Evolutionary conservation across 345 rosid genomes (phyloP), one percentile per base, ranked within the genome.

Genomic region (Linum lewisii): DNA sequence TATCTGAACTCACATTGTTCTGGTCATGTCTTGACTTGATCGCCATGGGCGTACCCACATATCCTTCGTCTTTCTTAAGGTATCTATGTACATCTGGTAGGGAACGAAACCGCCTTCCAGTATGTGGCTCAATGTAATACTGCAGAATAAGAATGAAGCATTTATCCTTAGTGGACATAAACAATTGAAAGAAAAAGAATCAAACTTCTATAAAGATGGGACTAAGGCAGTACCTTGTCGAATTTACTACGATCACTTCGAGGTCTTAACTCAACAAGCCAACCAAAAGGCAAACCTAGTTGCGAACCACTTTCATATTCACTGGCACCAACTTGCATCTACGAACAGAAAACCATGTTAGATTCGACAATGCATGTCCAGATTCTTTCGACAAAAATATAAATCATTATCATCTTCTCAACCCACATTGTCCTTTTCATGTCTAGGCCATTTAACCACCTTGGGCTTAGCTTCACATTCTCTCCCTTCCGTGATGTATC

Each of bases 221-320:
- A 4, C 34, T 29, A 29, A 29, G 4, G 34, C 38, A 25, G 34
- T 72, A 77, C 79, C 77, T 57, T 67, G 73, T 79, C 84, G 61
- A 69, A 21, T 1, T 19, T 23, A 56, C 71, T 69, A 22, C 51
- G 24, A 36, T 70, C 70, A 3, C 18, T 52, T 6, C 74, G 69
- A n/a, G 72, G 70, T 61, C 37, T 72, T 60, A 64, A 71, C 63
- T 77, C 68, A 22, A 79, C 73, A 15, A 65, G 24, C 84, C 84
- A 79, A 64, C 66, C 64, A 47, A 60, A 37, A 7, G 77, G 81
- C 50, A 77, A 71, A 45, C 56, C 42, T 21, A 74, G 66, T 8
- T 53, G 5, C 32, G 80, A 57, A 25, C 50, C 6, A 16, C 47
- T 38, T 2, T 32, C 68, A 34, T 36, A 37, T 22, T 47, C 56